Evolutionary conservation across 768 basidiomycete species (phyloP).

Genomic region (Cystobasidium ongulense): DNA sequence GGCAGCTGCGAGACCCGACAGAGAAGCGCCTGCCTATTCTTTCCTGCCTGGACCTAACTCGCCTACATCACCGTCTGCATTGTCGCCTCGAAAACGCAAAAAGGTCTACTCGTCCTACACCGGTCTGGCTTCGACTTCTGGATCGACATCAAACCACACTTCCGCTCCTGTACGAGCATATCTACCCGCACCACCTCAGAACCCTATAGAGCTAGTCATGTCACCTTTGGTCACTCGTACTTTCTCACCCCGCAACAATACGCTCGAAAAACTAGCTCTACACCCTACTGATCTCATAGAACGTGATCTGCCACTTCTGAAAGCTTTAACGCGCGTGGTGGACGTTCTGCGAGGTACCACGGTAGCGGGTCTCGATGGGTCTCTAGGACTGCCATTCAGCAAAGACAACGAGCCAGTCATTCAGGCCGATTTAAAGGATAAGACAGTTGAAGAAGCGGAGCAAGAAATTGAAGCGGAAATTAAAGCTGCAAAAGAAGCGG

Average conservation of each 20-base stretch:
- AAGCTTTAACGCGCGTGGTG: constrained; percentile 32
- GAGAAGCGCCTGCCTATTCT: constrained; percentile 6
- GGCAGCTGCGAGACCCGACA: constrained; percentile 21
- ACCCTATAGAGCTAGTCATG: constrained; percentile 40
- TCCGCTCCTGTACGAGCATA: constrained; percentile 31
- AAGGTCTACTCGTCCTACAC: constrained; percentile 2
- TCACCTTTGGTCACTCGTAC: constrained; percentile 31
- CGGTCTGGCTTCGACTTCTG: constrained; percentile 15
- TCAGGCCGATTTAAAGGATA: background rate
- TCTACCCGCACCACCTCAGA: constrained; percentile 38
- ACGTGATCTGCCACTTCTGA: constrained; percentile 36
- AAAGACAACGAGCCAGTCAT: constrained; percentile 33
- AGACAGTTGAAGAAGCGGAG: constrained; percentile 3
- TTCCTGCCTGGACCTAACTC: background rate
- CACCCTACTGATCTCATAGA: constrained; percentile 39
- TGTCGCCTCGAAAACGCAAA: constrained; percentile 8
- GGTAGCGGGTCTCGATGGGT: constrained; percentile 23
- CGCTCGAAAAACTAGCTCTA: constrained; percentile 33
- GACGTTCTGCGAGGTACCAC: constrained; percentile 39
- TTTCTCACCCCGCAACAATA: constrained; percentile 34
- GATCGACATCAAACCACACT: background rate
- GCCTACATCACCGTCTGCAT: background rate
- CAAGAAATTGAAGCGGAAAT: background rate
- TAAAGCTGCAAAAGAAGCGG: background rate
- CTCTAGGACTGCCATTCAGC: constrained; percentile 12